Evolutionary conservation across 2,329 filamentous ascomycete species (phyloP).

Genomic region (Neofusicoccum umdonicola): DNA sequence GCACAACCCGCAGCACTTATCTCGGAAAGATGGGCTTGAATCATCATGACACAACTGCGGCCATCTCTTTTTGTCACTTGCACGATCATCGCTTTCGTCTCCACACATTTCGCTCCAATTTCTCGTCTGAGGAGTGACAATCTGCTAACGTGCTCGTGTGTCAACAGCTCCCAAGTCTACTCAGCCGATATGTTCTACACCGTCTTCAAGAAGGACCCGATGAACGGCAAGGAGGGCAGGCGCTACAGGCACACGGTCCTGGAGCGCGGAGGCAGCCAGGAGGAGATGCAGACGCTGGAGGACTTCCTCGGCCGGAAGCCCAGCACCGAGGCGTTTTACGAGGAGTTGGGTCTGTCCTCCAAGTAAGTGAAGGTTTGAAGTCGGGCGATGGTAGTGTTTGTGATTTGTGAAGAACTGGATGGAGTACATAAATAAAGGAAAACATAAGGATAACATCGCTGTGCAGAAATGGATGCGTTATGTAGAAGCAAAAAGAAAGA

Average conservation of each 20-base stretch:
- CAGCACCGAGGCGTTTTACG: slow-evolving; percentile 75
- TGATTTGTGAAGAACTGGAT: neutral
- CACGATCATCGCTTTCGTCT: neutral
- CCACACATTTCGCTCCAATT: neutral
- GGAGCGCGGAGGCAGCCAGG: slow-evolving; percentile 72
- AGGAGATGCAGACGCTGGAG: slow-evolving; percentile 77
- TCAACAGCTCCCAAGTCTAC: slow-evolving; percentile 67
- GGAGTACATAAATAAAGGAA: too few species aligned
- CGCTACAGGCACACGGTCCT: slow-evolving; percentile 76
- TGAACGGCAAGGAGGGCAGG: slow-evolving; percentile 71
- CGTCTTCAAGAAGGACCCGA: slow-evolving; percentile 74
- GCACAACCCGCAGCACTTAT: neutral
- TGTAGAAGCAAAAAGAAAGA: neutral
- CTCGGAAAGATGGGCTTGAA: neutral
- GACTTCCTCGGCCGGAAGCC: slow-evolving; percentile 77
- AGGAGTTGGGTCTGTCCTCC: slow-evolving; percentile 61
- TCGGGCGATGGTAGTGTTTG: neutral
- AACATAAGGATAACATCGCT: too few species aligned
- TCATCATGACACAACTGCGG: neutral
- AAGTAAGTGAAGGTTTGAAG: neutral
- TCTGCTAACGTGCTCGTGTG: neutral
- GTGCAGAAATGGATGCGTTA: too few species aligned
- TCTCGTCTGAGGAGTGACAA: too few species aligned
- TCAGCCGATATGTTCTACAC: slow-evolving; percentile 83
- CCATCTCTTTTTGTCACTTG: neutral